phyloP scores from a whole-genome alignment of 2,329 filamentous ascomycete species.

The Aureobasidium subglaciale region DNA sequence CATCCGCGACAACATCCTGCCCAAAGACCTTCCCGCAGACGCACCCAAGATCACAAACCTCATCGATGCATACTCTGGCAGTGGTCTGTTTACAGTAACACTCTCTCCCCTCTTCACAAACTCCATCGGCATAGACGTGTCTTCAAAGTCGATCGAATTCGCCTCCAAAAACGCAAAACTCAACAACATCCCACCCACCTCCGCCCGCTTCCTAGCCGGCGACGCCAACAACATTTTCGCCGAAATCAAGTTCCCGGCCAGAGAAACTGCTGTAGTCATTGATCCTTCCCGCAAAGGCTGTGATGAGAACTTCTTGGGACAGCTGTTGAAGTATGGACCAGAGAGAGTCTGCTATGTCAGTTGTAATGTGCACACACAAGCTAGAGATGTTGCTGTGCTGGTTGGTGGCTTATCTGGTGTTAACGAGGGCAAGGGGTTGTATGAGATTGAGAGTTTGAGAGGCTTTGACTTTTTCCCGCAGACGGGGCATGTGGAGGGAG shows the following conservation, averaged over 20 bases:
- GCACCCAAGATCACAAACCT: slow-evolving; percentile 64
- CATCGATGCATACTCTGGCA: slow-evolving; percentile 96
- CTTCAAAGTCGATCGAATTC: slow-evolving; percentile 66
- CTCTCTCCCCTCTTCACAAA: slow-evolving; percentile 73
- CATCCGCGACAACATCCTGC: slow-evolving; percentile 72
- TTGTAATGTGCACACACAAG: slow-evolving; percentile 97
- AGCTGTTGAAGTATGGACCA: slow-evolving; percentile 72
- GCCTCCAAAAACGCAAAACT: slow-evolving; percentile 70
- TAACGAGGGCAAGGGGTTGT: slow-evolving; percentile 41
- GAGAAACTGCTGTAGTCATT: slow-evolving; percentile 87
- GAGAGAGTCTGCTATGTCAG: slow-evolving; percentile 84
- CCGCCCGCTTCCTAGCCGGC: slow-evolving; percentile 79
- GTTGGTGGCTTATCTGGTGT: slow-evolving; percentile 58
- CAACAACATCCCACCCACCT: slow-evolving; percentile 61
- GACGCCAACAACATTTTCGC: slow-evolving; percentile 81
- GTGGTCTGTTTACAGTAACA: slow-evolving; percentile 93
- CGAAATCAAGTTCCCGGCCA: slow-evolving; percentile 52
- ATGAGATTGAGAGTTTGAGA: slow-evolving; percentile 81
- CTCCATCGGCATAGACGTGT: slow-evolving; percentile 86
- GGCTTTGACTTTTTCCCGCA: slow-evolving; percentile 99
- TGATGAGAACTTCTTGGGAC: slow-evolving; percentile 72
- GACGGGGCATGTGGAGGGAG: slow-evolving; percentile 60
- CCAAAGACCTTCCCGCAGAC: slow-evolving; percentile 30
- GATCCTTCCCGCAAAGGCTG: slow-evolving; percentile 97
- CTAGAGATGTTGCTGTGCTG: slow-evolving; percentile 80